Base-by-base conservation (phyloP, 192 early-diverging fungal genomes). In the Coemansia sp. region DNA sequence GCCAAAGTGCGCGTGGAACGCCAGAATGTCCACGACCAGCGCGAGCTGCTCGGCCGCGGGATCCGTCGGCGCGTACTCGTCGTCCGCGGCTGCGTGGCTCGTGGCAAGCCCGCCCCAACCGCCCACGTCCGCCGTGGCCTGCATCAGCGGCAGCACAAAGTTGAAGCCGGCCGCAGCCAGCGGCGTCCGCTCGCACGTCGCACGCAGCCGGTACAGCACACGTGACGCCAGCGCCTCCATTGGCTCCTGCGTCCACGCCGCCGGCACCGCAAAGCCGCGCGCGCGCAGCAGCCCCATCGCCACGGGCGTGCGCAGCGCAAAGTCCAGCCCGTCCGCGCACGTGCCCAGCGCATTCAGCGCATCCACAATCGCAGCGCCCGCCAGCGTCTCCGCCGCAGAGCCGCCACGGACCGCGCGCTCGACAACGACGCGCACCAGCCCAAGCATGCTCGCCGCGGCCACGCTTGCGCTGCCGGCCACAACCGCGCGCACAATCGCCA, bases 401-500 rank as follows among this genome's bases (percentile, higher is more conserved):
- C 44, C 35, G 30, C 53, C 60, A 48, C 58, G 52, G 35, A 62
- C 59, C 11, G 69, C 44, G 11, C 69, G 68, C 30, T 81, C 84
- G 27, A 80, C 66, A 43, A 80, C 81, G 28, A 85, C 65, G 49
- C 87, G 80, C 60, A 85, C 84, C 47, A 84, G 80, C 54, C 54
- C 77, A 3, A 82, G 76, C 66, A 89, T 80, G 58, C 87, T 77
- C 19, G 81, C 63, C 33, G 84, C 84, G 14, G 87, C 60, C 18
- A 75, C 83, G 8, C 69, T 65, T 6, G 66, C 42, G 53, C 87
- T 85, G 5, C 88, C 89, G 11, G 65, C 56, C 16, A 90, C 59
- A 40, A 92, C 74, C 4, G 91, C 82, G 28, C 84, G 74, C 7
- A 92, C 63, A 4, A 89, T 74, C 29, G 86, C 73, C 46, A 98